Evolutionary conservation across 2,329 filamentous ascomycete genomes (phyloP).

Genomic region (Diaporthe capsici): DNA sequence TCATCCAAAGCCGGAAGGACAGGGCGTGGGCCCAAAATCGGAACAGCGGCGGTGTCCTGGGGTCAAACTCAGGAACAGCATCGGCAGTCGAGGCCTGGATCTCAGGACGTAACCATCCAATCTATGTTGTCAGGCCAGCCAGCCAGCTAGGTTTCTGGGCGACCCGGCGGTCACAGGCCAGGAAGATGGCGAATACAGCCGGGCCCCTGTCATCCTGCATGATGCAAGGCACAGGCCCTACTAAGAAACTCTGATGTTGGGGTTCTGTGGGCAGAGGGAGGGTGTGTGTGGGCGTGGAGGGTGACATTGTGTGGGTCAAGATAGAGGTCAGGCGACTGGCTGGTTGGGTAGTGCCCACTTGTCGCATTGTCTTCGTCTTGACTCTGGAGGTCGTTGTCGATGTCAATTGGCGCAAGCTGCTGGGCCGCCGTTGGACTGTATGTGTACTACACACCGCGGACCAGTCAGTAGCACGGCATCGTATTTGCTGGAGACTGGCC

Average conservation of each 20-base stretch:
- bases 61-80: conserved; percentile 24
- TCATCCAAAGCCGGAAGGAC: not conserved
- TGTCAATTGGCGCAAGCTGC: conserved; percentile 9
- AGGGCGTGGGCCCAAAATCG: not conserved
- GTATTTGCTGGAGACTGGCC: conserved; percentile 36
- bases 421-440: conserved; percentile 10
- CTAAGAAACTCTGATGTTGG: conserved; percentile 33
- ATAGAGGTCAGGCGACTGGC: conserved; percentile 28
- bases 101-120: conserved; percentile 19
- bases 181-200: conserved; percentile 5
- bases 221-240: conserved; percentile 41
- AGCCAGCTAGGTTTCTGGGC: conserved; percentile 1
- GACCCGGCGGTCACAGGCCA: conserved; percentile 25
- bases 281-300: conserved; percentile 1
- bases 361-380: conserved; percentile 10
- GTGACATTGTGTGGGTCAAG: conserved; percentile 39
- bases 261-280: conserved; percentile 17
- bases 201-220: conserved; percentile 34
- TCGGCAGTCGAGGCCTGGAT: conserved; percentile 15
- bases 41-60: not conserved
- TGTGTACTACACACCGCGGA: not conserved
- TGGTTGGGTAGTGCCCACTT: conserved; percentile 8
- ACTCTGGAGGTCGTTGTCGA: not conserved
- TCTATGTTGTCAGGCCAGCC: conserved; percentile 5
- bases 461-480: conserved; percentile 3